Evolutionary conservation across 1,284 basidiomycete species (phyloP), one percentile per base, ranked within the genome.

Genomic region (Polyporus tsugae): DNA sequence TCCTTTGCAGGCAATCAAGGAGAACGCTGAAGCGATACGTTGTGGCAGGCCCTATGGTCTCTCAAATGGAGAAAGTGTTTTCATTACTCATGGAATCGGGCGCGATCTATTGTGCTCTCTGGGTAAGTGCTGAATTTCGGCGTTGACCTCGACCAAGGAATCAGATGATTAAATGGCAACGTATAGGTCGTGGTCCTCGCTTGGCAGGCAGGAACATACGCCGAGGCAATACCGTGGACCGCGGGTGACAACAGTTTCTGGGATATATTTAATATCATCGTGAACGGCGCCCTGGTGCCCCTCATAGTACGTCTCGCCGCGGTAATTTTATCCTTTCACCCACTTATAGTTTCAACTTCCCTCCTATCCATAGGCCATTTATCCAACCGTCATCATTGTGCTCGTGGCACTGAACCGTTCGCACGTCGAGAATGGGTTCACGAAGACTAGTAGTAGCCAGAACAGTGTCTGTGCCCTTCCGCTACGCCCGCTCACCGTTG

Each of bases 371-470:
- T 46, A 62, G 61, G 61, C 61, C 2, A 62, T 62, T 19, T 62
- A 62, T 35, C 61, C 61, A 2, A 62, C 36, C 11, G 13, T 39
- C 35, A 53, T 62, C 36, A 62, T 62, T n/a, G 61, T 62, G n/a
- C 33, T 62, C 49, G 61, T 62, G 2, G 61, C 61, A 15, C 6
- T 62, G 29, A 52, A 62, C 9, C 29, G 61, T 6, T 60, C 58
- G 39, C 58, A 60, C 13, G 36, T 60, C 13, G 38, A 60, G n/a
- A 39, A 29, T 6, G 58, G 38, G 0, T 55, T 35, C 29, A 33
- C 29, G 9, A 6, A 0, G 5, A 35, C 15, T 39, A 39, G 39
- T 39, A 39, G 39, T 13, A 10, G 9, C 6, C 15, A 1, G 15
- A 33, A 6, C 15, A 35, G 52, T 10, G 11, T 52, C 46, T 25